A percentile compares a stretch with the other conserved stretches of the same genome.
These are phyloP conservation scores for Coleophoma crateriformis DNA, from an alignment of 2,329 filamentous ascomycete genomes.

Conservation along the genomic window DNA sequence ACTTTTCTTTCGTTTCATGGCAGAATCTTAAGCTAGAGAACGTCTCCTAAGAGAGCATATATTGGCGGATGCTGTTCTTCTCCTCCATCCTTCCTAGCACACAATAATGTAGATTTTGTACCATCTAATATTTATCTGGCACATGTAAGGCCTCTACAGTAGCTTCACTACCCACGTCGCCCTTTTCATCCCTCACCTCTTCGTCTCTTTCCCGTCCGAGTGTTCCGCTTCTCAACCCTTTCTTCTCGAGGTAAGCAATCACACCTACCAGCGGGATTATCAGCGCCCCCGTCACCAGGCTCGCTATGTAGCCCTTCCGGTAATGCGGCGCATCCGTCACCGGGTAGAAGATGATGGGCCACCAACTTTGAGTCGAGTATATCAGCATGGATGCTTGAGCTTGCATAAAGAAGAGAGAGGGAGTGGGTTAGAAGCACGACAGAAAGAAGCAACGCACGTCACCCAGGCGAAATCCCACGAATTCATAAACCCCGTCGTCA, in stretches of 20 bases:
- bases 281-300: slow-evolving; percentile 30
- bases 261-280: slow-evolving; percentile 30
- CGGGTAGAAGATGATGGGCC: slow-evolving; percentile 30
- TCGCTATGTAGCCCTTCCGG: slow-evolving; percentile 33
- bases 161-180: no score
- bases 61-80: no score
- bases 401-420: neutral
- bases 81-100: no score
- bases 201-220: neutral
- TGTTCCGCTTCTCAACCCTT: slow-evolving; percentile 17
- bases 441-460: slow-evolving; percentile 20
- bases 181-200: no score
- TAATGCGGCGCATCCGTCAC: slow-evolving; percentile 34
- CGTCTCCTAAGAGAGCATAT: no score
- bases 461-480: slow-evolving; percentile 37
- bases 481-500: slow-evolving; percentile 38
- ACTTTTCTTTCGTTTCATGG: no score
- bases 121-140: no score
- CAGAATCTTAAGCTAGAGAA: no score
- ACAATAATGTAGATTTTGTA: no score
- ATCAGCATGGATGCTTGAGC: neutral
- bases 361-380: neutral
- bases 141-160: no score
- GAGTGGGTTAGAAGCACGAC: slow-evolving; percentile 26
- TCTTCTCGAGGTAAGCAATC: slow-evolving; percentile 31